Evolutionary conservation across 108 stramenopile genomes (phyloP).

Genomic region (Cylindrotheca fusiformis): DNA sequence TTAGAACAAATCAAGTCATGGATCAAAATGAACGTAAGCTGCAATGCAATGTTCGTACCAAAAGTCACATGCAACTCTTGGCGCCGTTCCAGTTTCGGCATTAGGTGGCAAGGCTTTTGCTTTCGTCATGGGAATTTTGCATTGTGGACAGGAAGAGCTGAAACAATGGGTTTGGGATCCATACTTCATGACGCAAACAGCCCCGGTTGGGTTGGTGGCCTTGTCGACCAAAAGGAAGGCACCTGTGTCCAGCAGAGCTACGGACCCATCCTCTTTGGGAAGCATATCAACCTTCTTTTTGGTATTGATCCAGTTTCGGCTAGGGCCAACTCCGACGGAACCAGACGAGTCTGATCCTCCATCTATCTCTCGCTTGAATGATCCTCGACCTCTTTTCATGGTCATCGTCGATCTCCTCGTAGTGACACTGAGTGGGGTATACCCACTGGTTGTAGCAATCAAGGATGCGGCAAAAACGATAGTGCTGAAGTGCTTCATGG

Average conservation of each 20-base stretch:
- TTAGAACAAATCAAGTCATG: no score
- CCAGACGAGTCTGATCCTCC: slow-evolving; percentile 1
- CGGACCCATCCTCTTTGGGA: slow-evolving; percentile 53
- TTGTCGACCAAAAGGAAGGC: slow-evolving; percentile 46
- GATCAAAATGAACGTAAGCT: no score
- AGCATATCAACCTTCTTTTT: slow-evolving; percentile 33
- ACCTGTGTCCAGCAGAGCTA: slow-evolving; percentile 57
- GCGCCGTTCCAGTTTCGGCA: slow-evolving; percentile 42
- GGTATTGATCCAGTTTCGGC: slow-evolving; percentile 22
- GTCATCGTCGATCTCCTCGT: slow-evolving; percentile 15
- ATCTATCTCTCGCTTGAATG: slow-evolving; percentile 24
- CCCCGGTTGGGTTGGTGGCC: slow-evolving; percentile 74
- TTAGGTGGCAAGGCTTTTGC: slow-evolving; percentile 51
- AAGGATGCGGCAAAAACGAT: not conserved
- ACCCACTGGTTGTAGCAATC: not conserved
- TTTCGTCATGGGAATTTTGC: slow-evolving; percentile 78
- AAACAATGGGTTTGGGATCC: slow-evolving; percentile 61
- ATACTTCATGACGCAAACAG: slow-evolving; percentile 68
- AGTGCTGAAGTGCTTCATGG: slow-evolving; percentile 2
- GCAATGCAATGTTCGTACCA: not conserved
- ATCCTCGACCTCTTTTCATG: slow-evolving; percentile 35
- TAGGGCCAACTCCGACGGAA: not conserved
- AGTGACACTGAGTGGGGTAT: slow-evolving; percentile 3
- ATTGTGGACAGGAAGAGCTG: slow-evolving; percentile 50
- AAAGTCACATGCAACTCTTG: slow-evolving; percentile 30